These are phyloP conservation scores for Penicillium silybi DNA, from an alignment of 495 filamentous ascomycete genomes.

Conservation along the genomic window DNA sequence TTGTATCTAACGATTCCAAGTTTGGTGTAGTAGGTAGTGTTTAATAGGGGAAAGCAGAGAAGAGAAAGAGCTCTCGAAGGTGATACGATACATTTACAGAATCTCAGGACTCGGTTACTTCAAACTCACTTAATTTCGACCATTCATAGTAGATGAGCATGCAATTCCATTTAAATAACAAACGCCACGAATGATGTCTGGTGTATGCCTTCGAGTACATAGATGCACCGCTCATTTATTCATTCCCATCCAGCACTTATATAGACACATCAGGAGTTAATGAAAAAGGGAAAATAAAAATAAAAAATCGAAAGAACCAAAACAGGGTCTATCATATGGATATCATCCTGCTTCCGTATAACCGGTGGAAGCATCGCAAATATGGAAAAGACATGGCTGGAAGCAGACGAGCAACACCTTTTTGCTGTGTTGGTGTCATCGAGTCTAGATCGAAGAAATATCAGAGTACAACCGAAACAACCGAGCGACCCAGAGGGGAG, in stretches of 20 bases:
- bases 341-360: constrained; percentile 9
- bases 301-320: background rate
- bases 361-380: background rate
- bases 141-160: background rate
- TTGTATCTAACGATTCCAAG: too few species aligned
- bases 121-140: background rate
- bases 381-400: background rate
- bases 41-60: too few species aligned
- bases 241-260: constrained; percentile 11
- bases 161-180: background rate
- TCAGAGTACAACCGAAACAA: background rate
- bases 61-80: too few species aligned
- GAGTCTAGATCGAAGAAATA: background rate
- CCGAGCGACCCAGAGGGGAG: background rate
- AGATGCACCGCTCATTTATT: constrained; percentile 6
- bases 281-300: background rate
- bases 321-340: constrained; percentile 11
- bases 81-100: too few species aligned
- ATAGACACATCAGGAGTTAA: background rate
- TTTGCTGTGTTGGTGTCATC: background rate
- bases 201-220: background rate
- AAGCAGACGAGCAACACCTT: constrained; percentile 3
- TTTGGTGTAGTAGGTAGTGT: too few species aligned
- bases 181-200: constrained; percentile 1
- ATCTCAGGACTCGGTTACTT: background rate